Evolutionary conservation across 108 stramenopile genomes (phyloP), one percentile per base, ranked within the genome.

Genomic region (Licmophora abbreviata): DNA sequence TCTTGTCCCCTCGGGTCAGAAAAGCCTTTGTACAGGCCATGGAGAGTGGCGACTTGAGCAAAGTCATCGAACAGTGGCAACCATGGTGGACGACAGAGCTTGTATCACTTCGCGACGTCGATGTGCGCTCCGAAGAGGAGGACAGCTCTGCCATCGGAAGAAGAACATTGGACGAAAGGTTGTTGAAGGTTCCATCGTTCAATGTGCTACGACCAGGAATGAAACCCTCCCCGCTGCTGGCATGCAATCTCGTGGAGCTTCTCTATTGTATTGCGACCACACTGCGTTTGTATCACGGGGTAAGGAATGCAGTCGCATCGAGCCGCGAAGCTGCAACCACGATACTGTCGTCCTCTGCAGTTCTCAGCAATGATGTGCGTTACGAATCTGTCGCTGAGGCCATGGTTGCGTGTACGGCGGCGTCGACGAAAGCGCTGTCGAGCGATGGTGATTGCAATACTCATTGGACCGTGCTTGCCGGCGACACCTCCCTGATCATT

Each of bases 51-150:
- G 12, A 54, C 10, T 9, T 69, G 18, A 55, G 56, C 40, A 24
- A 37, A 50, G 29, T 66, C 3, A 29, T 77, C 18, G 33, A 64
- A 43, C 46, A 33, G 3, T 77, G 76, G 76, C 34, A 64, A 44
- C 76, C 76, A 4, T 77, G 76, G 76, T 77, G 76, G 76, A 27
- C 48, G 35, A 37, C n/a, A 11, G 32, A 15, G 0, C 49, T 20
- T 12, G 25, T 44, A 10, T 24, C 29, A 21, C 21, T 42, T 5
- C 7, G 8, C 15, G 15, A 48, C 6, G 25, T 1, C 27, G 55
- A 24, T 11, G n/a, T n/a, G n/a, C n/a, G n/a, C n/a, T n/a, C n/a
- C n/a, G 9, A 46, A 0, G 38, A 58, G 12, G 42, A 52, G 3
- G 23, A 53, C 15, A 1, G 7, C 30, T 34, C 0, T 14, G 10